Evolutionary conservation across 2,329 filamentous ascomycete species (phyloP).

Genomic region (Cladophialophora immunda): DNA sequence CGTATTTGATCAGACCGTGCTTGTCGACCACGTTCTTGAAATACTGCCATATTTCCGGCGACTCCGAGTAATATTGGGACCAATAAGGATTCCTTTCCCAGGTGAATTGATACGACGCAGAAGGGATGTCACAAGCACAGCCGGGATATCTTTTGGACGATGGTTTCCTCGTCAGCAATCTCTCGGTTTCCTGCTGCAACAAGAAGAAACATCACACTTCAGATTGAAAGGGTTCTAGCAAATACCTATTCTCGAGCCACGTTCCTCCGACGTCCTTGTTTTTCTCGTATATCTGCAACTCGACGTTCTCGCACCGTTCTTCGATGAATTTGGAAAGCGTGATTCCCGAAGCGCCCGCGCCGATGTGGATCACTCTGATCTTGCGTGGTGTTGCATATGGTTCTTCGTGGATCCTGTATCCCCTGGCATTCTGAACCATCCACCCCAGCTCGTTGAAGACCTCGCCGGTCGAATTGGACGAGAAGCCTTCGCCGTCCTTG

Average conservation of each 20-base stretch:
- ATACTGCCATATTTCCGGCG: constrained; percentile 44
- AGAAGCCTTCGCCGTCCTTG: constrained; percentile 30
- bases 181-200: neutral
- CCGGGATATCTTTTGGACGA: constrained; percentile 46
- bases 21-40: constrained; percentile 40
- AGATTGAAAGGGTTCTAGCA: neutral
- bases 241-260: constrained; percentile 44
- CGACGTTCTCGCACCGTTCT: constrained; percentile 33
- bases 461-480: constrained; percentile 19
- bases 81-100: constrained; percentile 38
- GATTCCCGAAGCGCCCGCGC: constrained; percentile 53
- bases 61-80: constrained; percentile 38
- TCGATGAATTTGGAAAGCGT: constrained; percentile 46
- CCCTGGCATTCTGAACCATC: constrained; percentile 25
- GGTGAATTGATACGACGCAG: constrained; percentile 42
- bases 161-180: neutral
- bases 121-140: constrained; percentile 57
- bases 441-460: constrained; percentile 31
- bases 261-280: constrained; percentile 45
- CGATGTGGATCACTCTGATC: constrained; percentile 49
- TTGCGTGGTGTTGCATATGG: constrained; percentile 28
- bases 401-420: constrained; percentile 30
- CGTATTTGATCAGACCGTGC: constrained; percentile 42
- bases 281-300: constrained; percentile 43
- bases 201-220: neutral